A percentile compares a stretch with the other conserved stretches of the same genome.
Conservation (phyloP, 495 filamentous ascomycete species). For the Opeltia flavorubescens region DNA sequence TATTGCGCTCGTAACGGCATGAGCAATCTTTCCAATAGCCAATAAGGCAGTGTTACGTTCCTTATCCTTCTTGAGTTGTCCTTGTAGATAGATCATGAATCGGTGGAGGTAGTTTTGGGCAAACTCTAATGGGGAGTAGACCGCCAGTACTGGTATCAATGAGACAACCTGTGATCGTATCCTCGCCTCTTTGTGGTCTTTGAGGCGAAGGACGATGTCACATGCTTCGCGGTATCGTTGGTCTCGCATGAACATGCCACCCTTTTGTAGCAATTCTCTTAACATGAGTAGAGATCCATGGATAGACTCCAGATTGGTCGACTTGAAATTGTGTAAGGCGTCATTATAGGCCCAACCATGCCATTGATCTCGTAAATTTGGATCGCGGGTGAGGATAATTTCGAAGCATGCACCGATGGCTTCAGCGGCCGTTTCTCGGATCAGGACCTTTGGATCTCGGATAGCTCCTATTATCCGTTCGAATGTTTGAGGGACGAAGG, state of each 20-base stretch:
- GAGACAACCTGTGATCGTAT: constrained; percentile 79
- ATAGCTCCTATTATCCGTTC: constrained; percentile 92
- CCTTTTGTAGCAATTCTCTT: constrained; percentile 79
- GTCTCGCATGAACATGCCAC: constrained; percentile 97
- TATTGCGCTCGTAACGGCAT: constrained; percentile 83
- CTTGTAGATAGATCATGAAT: constrained; percentile 92
- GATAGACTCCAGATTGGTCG: constrained; percentile 64
- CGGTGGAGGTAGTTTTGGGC: constrained; percentile 69
- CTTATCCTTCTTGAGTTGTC: constrained; percentile 89
- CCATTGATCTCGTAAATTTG: constrained; percentile 67
- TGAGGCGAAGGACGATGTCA: constrained; percentile 78
- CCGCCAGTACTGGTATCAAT: constrained; percentile 84
- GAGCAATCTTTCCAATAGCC: constrained; percentile 91
- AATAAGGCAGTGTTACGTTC: constrained; percentile 86
- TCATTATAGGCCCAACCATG: constrained; percentile 80
- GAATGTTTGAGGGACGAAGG: constrained; percentile 78
- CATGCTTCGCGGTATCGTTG: constrained; percentile 66
- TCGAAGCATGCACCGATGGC: constrained; percentile 85
- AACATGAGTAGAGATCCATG: constrained; percentile 86
- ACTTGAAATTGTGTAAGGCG: constrained; percentile 60
- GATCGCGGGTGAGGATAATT: constrained; percentile 83
- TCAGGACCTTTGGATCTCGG: constrained; percentile 74
- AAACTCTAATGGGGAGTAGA: constrained; percentile 81
- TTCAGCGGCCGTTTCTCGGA: constrained; percentile 80
- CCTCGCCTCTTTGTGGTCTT: constrained; percentile 76